Evolutionary conservation across 2,329 filamentous ascomycete species (phyloP).

Genomic region (Fusarium luffae): DNA sequence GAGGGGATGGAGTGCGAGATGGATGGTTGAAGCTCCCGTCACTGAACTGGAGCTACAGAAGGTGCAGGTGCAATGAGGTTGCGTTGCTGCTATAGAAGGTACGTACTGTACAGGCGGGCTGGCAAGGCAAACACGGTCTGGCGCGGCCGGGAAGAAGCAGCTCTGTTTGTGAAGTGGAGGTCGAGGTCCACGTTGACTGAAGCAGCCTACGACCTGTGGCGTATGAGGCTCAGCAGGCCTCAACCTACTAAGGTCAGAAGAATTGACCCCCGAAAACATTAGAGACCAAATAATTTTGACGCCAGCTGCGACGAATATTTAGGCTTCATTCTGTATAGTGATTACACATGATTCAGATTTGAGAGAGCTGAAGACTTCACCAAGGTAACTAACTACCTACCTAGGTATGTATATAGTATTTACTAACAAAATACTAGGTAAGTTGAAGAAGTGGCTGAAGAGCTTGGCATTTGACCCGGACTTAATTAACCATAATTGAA

Average conservation of each 20-base stretch:
- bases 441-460: not conserved
- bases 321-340: not conserved
- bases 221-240: conserved; percentile 18
- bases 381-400: too few species aligned
- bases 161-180: not conserved
- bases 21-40: conserved; percentile 39
- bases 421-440: not conserved
- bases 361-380: not conserved
- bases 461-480: not conserved
- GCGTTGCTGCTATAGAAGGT: conserved; percentile 23
- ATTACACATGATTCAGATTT: not conserved
- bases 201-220: conserved; percentile 34
- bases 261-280: too few species aligned
- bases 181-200: conserved; percentile 35
- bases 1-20: conserved; percentile 37
- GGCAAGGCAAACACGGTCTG: conserved; percentile 58
- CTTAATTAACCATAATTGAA: not conserved
- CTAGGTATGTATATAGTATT: not conserved
- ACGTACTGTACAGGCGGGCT: conserved; percentile 35
- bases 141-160: conserved; percentile 49
- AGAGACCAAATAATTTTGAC: too few species aligned
- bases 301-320: too few species aligned
- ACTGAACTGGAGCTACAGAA: conserved; percentile 35
- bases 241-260: too few species aligned
- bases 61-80: conserved; percentile 35